Conservation (phyloP, 108 stramenopile genomes). For the Pseudonitzschia pungens region DNA sequence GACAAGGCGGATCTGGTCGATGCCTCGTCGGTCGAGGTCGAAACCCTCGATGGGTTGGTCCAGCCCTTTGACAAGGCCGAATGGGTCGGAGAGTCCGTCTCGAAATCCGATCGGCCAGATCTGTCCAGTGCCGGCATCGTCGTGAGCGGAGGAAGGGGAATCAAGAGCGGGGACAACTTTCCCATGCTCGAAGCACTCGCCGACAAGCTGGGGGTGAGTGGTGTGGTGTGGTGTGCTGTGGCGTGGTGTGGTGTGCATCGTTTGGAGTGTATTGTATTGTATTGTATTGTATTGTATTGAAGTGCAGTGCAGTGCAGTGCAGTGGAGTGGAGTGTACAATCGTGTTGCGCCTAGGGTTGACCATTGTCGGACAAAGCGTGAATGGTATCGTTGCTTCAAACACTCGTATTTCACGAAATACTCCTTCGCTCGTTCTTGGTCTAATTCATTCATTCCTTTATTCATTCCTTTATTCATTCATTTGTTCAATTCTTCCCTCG, state of each 20-base stretch:
- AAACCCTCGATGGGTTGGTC: slow-evolving; percentile 51
- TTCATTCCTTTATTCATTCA: too few relatives aligned
- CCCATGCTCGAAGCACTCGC: slow-evolving; percentile 91
- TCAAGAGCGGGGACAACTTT: slow-evolving; percentile 97
- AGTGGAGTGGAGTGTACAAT: too few relatives aligned
- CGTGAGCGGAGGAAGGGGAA: slow-evolving; percentile 95
- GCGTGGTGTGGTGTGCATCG: not conserved
- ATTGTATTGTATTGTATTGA: too few relatives aligned
- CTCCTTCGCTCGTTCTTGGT: too few relatives aligned
- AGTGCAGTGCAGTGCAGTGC: too few relatives aligned
- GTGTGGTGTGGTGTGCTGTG: not conserved
- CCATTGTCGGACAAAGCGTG: too few relatives aligned
- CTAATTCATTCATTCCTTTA: too few relatives aligned
- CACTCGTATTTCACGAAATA: too few relatives aligned
- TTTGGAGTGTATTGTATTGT: not conserved
- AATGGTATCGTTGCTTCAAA: too few relatives aligned
- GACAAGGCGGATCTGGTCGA: slow-evolving; percentile 89
- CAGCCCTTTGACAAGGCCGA: slow-evolving; percentile 54
- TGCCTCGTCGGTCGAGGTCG: slow-evolving; percentile 46
- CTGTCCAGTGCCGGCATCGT: slow-evolving; percentile 90
- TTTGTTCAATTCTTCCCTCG: too few relatives aligned
- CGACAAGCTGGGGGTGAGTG: slow-evolving; percentile 78
- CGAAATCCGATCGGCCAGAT: slow-evolving; percentile 93
- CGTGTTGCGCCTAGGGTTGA: too few relatives aligned
- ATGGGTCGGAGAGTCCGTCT: slow-evolving; percentile 70